Evolutionary conservation across 2,329 filamentous ascomycete species (phyloP), one percentile per base, ranked within the genome.

Genomic region (Fusarium sarcochroum): DNA sequence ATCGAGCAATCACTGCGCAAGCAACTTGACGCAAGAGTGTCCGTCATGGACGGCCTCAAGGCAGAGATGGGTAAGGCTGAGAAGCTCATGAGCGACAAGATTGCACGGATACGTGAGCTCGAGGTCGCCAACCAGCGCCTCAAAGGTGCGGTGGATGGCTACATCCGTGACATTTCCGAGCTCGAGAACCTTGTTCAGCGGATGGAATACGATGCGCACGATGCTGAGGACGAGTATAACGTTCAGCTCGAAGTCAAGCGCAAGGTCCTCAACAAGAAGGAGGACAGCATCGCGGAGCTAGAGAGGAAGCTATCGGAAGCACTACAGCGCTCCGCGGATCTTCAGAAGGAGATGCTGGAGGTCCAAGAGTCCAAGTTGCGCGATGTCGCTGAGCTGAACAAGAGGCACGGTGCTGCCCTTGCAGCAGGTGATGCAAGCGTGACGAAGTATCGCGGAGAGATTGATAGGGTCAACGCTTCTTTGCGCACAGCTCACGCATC

Each of bases 1-100:
- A 82, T 86, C 7, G 87, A 89, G 76, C 76, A 80, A 0, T 85
- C 84, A 0, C 79, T 90, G 14, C 83, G 87, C 2, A 83, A 86
- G 65, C 87, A 90, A 70, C 83, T 90, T 5, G 79, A 81, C 11
- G 82, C 85, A 0, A 81, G 87, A 1, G 84, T 87, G 1, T 80
- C 81, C 0, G 84, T 82, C 18, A 85, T 86, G 80, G 83, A 86
- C 32, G 77, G 75, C 1, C 75, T 89, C 25, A 77, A 77, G n/a
- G 74, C 69, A 0, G 81, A 87, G 52, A 77, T 87, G 18, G 54
- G 58, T 23, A 76, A 76, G 35, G 78, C 76, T 0, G 73, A 78
- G 48, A 55, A 63, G 3, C 69, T 76, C 21, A 75, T 85, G 34
- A 68, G 71, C 11, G 78, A 80, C n/a, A 79, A 79, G 21, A 79